Evolutionary conservation across 1,284 basidiomycete species (phyloP).

Genomic region (Austroboletus novae-zelandiae): DNA sequence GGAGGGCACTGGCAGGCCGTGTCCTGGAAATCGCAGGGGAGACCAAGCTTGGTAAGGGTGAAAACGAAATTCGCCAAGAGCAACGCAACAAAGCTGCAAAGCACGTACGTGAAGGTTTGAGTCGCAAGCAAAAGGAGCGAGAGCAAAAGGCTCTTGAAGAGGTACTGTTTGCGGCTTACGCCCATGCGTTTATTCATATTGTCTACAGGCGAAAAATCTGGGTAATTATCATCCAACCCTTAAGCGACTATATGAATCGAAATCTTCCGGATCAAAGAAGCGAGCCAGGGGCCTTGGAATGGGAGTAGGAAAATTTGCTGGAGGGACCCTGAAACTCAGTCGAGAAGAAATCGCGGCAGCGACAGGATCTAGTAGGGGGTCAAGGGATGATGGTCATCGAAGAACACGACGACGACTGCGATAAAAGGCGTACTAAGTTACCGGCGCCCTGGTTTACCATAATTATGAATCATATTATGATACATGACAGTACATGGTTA

Average conservation of each 20-base stretch:
- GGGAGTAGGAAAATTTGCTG: slow-evolving; percentile 74
- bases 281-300: slow-evolving; percentile 65
- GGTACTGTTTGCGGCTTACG: slow-evolving; percentile 38
- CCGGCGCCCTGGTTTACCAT: not conserved
- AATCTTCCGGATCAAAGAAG: slow-evolving; percentile 38
- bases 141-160: slow-evolving; percentile 58
- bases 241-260: slow-evolving; percentile 60
- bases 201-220: slow-evolving; percentile 64
- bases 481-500: slow-evolving; percentile 5
- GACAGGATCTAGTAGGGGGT: slow-evolving; percentile 29
- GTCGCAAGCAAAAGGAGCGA: slow-evolving; percentile 56
- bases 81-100: slow-evolving; percentile 70
- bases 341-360: slow-evolving; percentile 54
- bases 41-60: slow-evolving; percentile 70
- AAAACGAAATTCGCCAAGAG: slow-evolving; percentile 51
- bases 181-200: slow-evolving; percentile 5
- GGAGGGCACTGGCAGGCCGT: slow-evolving; percentile 71
- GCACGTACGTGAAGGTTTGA: slow-evolving; percentile 64
- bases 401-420: slow-evolving; percentile 17
- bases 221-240: slow-evolving; percentile 78
- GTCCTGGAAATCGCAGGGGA: slow-evolving; percentile 65
- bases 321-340: slow-evolving; percentile 63
- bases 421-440: slow-evolving; percentile 2
- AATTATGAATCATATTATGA: slow-evolving; percentile 1
- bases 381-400: slow-evolving; percentile 8